phyloP scores from a whole-genome alignment of 2,329 filamentous ascomycete genomes.

The Aspergillus novofumigatus region DNA sequence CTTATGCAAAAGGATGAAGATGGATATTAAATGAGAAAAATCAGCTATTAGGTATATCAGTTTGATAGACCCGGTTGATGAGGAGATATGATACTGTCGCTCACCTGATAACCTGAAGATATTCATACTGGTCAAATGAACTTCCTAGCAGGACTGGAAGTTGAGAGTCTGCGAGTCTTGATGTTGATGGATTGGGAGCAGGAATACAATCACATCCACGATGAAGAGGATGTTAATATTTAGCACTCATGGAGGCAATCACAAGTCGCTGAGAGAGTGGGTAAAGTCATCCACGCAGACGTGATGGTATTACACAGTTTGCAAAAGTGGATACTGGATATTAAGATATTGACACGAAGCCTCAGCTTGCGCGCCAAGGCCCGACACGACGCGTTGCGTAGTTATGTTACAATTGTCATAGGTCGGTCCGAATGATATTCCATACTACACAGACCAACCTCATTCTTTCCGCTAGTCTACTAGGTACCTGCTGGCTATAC shows the following conservation, averaged over 20 bases:
- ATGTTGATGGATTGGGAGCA: neutral
- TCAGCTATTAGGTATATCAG: constrained; percentile 59
- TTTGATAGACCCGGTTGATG: neutral
- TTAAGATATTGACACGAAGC: constrained; percentile 42
- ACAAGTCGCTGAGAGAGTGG: neutral
- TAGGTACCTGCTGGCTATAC: neutral
- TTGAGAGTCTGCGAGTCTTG: neutral
- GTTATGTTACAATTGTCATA: neutral
- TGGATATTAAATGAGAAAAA: constrained; percentile 90
- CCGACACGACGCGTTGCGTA: constrained; percentile 10
- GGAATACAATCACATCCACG: neutral
- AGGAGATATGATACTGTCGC: neutral
- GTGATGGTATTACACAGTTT: neutral
- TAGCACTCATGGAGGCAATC: neutral
- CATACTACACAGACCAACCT: neutral
- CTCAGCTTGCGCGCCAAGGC: constrained; percentile 23
- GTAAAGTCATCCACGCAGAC: neutral
- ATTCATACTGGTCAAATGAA: constrained; percentile 54
- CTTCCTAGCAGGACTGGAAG: neutral
- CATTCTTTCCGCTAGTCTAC: neutral
- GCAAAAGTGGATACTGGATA: constrained; percentile 16
- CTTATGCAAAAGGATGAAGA: constrained; percentile 92
- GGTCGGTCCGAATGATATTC: neutral
- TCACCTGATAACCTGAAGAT: constrained; percentile 65
- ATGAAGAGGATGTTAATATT: neutral